These are phyloP conservation scores for Amphibolis antarctica DNA, from an alignment of 106 monocot genomes.

Conservation along the genomic window DNA sequence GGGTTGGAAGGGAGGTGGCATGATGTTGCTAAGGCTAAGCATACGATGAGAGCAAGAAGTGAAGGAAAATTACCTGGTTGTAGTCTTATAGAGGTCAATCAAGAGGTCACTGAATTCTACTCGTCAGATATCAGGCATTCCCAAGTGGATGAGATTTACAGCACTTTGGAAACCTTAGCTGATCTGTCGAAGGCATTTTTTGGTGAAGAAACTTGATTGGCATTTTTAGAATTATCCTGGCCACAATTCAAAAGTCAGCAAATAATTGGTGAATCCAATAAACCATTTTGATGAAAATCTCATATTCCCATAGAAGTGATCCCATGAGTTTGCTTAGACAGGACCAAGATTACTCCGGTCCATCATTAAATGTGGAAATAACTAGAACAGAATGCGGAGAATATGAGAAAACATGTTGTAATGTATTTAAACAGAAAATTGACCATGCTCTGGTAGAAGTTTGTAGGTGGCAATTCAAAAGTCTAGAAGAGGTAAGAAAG, in stretches of 20 bases:
- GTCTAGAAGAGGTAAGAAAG: no score
- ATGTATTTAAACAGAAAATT: no score
- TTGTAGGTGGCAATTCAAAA: no score
- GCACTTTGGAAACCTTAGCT: conserved; percentile 13
- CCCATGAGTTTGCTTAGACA: no score
- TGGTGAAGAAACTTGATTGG: not conserved
- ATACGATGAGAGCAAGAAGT: conserved; percentile 7
- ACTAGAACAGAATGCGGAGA: not conserved
- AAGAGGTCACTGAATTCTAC: conserved; percentile 25
- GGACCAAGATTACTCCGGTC: no score
- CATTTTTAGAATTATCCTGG: no score
- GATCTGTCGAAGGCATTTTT: conserved; percentile 3
- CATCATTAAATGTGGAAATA: no score
- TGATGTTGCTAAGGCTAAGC: conserved; percentile 26
- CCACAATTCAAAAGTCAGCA: no score
- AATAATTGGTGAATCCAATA: no score
- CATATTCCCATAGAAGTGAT: no score
- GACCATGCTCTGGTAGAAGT: no score
- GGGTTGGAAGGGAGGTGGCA: conserved; percentile 15
- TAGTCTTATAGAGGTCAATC: conserved; percentile 31
- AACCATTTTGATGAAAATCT: no score
- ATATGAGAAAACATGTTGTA: not conserved
- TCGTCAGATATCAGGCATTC: conserved; percentile 34
- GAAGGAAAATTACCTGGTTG: conserved; percentile 21
- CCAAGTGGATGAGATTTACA: conserved; percentile 25